A percentile compares a stretch with the other conserved stretches of the same genome.
phyloP scores from a whole-genome alignment of 768 basidiomycete genomes.

The Phaeotremella skinneri region DNA sequence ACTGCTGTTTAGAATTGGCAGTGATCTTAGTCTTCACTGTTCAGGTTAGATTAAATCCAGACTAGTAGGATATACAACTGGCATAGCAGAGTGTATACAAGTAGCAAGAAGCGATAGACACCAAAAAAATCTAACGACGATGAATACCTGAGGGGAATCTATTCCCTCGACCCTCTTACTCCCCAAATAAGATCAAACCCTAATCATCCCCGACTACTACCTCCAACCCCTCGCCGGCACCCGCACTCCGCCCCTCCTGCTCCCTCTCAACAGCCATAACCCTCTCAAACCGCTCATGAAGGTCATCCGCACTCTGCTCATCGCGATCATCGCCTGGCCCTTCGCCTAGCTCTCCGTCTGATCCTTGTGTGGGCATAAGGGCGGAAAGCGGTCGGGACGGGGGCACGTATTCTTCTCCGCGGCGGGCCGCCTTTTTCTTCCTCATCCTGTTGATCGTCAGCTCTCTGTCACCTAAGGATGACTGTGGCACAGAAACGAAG shows the following conservation, averaged over 20 bases:
- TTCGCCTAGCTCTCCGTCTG: slow-evolving; percentile 2
- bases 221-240: neutral
- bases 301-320: slow-evolving; percentile 6
- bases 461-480: neutral
- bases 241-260: neutral
- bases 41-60: too few relatives aligned
- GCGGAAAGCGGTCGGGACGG: neutral
- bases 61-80: too few relatives aligned
- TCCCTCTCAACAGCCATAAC: slow-evolving; percentile 13
- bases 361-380: neutral
- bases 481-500: neutral
- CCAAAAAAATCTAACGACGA: too few relatives aligned
- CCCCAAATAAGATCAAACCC: neutral
- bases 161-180: too few relatives aligned
- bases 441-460: slow-evolving; percentile 28
- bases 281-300: slow-evolving; percentile 13
- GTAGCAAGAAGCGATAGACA: too few relatives aligned
- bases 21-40: too few relatives aligned
- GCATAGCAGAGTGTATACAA: too few relatives aligned
- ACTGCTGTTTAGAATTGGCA: too few relatives aligned
- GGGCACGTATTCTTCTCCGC: slow-evolving; percentile 25
- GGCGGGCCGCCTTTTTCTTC: slow-evolving; percentile 33
- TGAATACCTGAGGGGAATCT: too few relatives aligned
- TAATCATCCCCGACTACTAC: neutral
- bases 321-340: neutral